phyloP scores from a whole-genome alignment of 2,329 filamentous ascomycete species.

The Aspergillus sp. region DNA sequence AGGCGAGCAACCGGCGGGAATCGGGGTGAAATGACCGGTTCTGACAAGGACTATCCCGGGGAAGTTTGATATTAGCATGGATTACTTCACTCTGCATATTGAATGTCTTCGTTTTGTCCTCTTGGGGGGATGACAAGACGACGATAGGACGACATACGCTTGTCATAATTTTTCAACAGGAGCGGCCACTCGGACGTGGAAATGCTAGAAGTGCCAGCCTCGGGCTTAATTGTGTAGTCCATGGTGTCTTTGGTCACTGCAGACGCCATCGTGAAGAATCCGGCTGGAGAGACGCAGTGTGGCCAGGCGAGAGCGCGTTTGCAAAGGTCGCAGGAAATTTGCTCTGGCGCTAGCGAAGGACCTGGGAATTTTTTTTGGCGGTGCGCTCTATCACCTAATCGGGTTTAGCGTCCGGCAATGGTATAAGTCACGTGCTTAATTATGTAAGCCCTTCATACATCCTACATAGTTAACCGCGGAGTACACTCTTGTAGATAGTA shows the following conservation, averaged over 20 bases:
- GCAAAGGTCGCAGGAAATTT: constrained; percentile 20
- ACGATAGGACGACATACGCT: constrained; percentile 59
- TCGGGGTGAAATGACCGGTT: constrained; percentile 95
- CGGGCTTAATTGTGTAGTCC: constrained; percentile 88
- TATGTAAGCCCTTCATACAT: not conserved
- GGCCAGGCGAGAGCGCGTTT: constrained; percentile 17
- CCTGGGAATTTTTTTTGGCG: constrained; percentile 29
- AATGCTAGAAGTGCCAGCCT: constrained; percentile 72
- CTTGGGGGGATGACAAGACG: not conserved
- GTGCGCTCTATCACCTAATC: constrained; percentile 18
- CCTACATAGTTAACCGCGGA: too few relatives aligned
- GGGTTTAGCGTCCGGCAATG: constrained; percentile 16
- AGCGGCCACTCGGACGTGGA: constrained; percentile 91
- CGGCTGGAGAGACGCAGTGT: constrained; percentile 18
- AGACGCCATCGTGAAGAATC: constrained; percentile 31
- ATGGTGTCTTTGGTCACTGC: constrained; percentile 60
- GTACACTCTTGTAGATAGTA: not conserved
- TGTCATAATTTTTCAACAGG: constrained; percentile 93
- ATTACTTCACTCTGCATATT: not conserved
- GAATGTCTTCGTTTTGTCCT: not conserved
- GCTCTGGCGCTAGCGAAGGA: constrained; percentile 21
- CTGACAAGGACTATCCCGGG: constrained; percentile 71
- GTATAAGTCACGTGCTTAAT: constrained; percentile 10
- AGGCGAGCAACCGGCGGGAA: constrained; percentile 86
- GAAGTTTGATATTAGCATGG: constrained; percentile 10